Conservation (phyloP, 805 yeast genomes). For the Metschnikowia orientalis region DNA sequence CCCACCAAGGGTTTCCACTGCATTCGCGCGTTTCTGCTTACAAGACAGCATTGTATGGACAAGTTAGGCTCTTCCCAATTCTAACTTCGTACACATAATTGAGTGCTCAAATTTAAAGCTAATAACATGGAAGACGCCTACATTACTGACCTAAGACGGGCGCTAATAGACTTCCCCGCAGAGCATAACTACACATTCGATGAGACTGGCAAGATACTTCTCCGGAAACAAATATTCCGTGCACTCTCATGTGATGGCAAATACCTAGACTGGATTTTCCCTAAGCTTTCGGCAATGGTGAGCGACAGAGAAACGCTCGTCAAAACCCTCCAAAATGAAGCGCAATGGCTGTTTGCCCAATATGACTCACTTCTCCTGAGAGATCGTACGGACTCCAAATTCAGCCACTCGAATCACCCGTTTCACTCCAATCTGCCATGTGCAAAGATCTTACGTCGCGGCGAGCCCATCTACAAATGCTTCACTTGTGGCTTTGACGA, state of each 20-base stretch:
- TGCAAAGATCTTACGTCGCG: slow-evolving; percentile 64
- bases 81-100: too few relatives aligned
- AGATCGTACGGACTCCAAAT: slow-evolving; percentile 15
- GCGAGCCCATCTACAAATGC: slow-evolving; percentile 81
- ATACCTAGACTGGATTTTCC: slow-evolving; percentile 38
- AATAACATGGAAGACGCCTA: slow-evolving; percentile 7
- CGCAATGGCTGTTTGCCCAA: slow-evolving; percentile 31
- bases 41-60: too few relatives aligned
- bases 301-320: slow-evolving; percentile 1
- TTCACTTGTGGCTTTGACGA: slow-evolving; percentile 74
- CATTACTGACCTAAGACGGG: slow-evolving; percentile 20
- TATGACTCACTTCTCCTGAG: slow-evolving; percentile 22
- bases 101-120: too few relatives aligned
- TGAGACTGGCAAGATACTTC: slow-evolving; percentile 23
- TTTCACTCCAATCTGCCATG: slow-evolving; percentile 67
- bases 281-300: slow-evolving; percentile 19
- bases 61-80: too few relatives aligned
- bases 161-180: slow-evolving; percentile 37
- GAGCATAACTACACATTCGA: slow-evolving; percentile 28
- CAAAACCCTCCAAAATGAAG: slow-evolving; percentile 20
- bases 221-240: slow-evolving; percentile 41
- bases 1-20: too few relatives aligned
- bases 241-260: slow-evolving; percentile 41
- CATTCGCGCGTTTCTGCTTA: too few relatives aligned
- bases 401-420: slow-evolving; percentile 28